phyloP scores from a whole-genome alignment of 108 stramenopile species.

The Cyclostephanos invisitatus region DNA sequence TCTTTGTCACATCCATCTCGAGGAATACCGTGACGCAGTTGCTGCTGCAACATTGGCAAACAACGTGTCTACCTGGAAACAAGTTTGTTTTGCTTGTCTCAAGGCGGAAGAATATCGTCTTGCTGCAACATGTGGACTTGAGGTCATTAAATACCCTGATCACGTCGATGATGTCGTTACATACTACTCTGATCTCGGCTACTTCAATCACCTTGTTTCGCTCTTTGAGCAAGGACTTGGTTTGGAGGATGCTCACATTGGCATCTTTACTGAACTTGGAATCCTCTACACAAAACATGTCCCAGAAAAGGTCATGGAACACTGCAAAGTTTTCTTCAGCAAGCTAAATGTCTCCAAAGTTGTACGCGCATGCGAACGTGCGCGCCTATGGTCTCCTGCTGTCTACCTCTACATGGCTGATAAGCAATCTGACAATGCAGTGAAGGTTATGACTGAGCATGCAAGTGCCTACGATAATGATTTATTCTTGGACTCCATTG shows the following conservation, averaged over 20 bases:
- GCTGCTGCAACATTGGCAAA: slow-evolving; percentile 98
- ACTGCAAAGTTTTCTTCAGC: slow-evolving; percentile 98
- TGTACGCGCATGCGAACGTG: slow-evolving; percentile 98
- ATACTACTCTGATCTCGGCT: slow-evolving; percentile 96
- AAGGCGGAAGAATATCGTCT: slow-evolving; percentile 96
- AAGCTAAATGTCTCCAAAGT: slow-evolving; percentile 98
- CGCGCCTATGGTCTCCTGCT: slow-evolving; percentile 94
- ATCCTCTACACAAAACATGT: slow-evolving; percentile 99
- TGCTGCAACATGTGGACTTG: slow-evolving; percentile 95
- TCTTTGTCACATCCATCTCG: slow-evolving; percentile 96
- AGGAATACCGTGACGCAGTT: slow-evolving; percentile 98
- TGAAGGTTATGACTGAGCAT: slow-evolving; percentile 99
- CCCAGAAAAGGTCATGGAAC: slow-evolving; percentile 99
- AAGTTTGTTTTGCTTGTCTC: slow-evolving; percentile 96
- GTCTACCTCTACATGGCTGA: slow-evolving; percentile 98
- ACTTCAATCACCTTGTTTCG: slow-evolving; percentile 94
- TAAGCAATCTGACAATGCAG: slow-evolving; percentile 96
- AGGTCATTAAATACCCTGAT: slow-evolving; percentile 99
- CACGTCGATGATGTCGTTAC: slow-evolving; percentile 98
- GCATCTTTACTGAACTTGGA: slow-evolving; percentile 99
- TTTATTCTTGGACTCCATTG: slow-evolving; percentile 94
- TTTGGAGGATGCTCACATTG: slow-evolving; percentile 97
- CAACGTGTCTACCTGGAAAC: slow-evolving; percentile 99
- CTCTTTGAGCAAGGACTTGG: slow-evolving; percentile 99
- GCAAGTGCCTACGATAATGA: slow-evolving; percentile 93